Base-by-base conservation (phyloP, 768 basidiomycete species). In the Lentinula boryana region DNA sequence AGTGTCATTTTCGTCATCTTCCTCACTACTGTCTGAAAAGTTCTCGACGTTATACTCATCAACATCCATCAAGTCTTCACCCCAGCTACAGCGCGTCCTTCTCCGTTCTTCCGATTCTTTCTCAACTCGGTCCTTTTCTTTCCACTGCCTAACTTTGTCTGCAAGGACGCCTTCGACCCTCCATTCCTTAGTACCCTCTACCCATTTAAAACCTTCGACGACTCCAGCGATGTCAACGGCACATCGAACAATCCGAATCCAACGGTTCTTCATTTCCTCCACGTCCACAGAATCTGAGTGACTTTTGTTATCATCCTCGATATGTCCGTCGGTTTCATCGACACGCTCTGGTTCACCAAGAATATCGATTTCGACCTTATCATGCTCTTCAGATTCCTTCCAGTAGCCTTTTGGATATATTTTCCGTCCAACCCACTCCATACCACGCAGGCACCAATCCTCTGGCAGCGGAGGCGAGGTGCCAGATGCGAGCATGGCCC, bases 341-440 rank as follows among this genome's bases (percentile, higher is more conserved):
- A 74, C 76, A 1, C 70, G 74, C 67, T 91, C 86, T 9, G 79
- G 76, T 58, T 80, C 74, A 56, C 89, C 81, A 52, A 96, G 77
- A 0, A 95, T 87, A 67, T 95, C 94, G 58, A 91, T 79, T 77
- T 98, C 96, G 0, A 76, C 68, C 43, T 76, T 74, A 51, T 8
- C 36, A 13, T 81, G 78, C 60, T 87, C 86, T 56, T 87, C 88
- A 35, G 82, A 83, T n/a, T 12, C 77, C 69, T 89, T 91, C 97
- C 97, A 99, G 71, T 88, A 98, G 0, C 95, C 96, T 43, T 92
- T 85, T 71, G 96, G 94, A 69, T 89, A 98, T 15, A 98, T 87
- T 63, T 85, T 84, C 61, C 93, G 80, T 5, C 92, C 89, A 3
- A 93, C 88, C 97, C 97, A 99, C 66, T 95, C 95, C 87, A 95